Base-by-base conservation (phyloP, 2,329 filamentous ascomycete genomes). In the Penicillium verrucosum region DNA sequence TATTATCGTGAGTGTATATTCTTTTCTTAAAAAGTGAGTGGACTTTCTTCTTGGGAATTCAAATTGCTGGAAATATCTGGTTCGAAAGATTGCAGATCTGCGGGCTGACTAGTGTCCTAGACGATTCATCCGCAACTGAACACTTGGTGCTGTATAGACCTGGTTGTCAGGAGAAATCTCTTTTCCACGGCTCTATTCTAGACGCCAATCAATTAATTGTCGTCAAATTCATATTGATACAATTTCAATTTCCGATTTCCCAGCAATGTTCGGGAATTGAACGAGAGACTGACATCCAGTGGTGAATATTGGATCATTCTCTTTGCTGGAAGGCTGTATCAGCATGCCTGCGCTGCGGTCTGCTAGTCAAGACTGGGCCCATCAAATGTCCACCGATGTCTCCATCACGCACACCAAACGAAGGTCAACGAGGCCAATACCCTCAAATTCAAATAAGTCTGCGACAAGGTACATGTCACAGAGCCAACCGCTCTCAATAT, bases 301-400 rank as follows among this genome's bases (percentile, higher is more conserved):
- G 18, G 43, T 32, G 11, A 34, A 42, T 9, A 25, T n/a, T 14
- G 4, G 11, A 27, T 47, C 25, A 6, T 27, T 21, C 6, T 4
- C 21, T 25, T n/a, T n/a, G 18, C 18, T 41, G 25, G 37, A 41
- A 40, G 14, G 36, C 3, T 34, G 8, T 29, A 36, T 46, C 41
- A 41, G 25, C 21, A 56, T 56, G 54, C 54, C 54, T 12, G 27
- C 48, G 11, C 16, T 54, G 30, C 34, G 43, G 16, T 44, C 50
- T 37, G 29, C 46, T 5, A 46, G n/a, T 41, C 36, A 46, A 34
- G 54, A 46, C 41, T 52, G 46, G 46, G n/a, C 29, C 23, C n/a
- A 36, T 46, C 54, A 41, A 9, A 16, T 34, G 21, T 16, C 18
- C 8, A 41, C 14, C 5, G 27, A 23, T 36, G 29, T 27, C n/a